Evolutionary conservation across 768 basidiomycete species (phyloP), one percentile per base, ranked within the genome.

Genomic region (Leccinum incarnatum): DNA sequence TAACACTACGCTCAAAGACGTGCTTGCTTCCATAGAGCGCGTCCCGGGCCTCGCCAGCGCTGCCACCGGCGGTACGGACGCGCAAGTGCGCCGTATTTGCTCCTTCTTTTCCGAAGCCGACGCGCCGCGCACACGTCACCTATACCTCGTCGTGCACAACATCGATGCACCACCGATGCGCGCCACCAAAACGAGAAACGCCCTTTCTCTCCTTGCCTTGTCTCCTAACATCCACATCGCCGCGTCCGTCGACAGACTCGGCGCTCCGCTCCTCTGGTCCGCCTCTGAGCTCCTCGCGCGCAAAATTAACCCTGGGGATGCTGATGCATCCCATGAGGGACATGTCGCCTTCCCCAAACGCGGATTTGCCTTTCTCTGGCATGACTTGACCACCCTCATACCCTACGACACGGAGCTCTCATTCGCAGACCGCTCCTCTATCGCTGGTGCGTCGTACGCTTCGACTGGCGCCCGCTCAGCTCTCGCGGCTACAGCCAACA

Each of bases 61-160:
- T 34, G 17, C 65, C 3, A 49, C 62, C 11, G 48, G 61, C 11
- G 69, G 79, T 0, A 72, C 82, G 15, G 91, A 93, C 56, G 80
- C 79, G 53, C 87, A 87, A 67, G 78, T 84, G 2, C 82, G 81
- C 54, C 79, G 85, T 21, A 82, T 94, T 61, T 81, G 84, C 65
- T 78, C 86, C 23, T 84, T 85, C 67, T 87, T 91, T 70, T 74
- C 82, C 68, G 69, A 81, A 0, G 62, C 37, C 34, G 56, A 64
- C 36, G 62, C 69, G 9, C 62, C 71, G 2, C 67, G 69, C 51
- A 57, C 70, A 17, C 71, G 70, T 49, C 82, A 81, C 49, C 77
- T 98, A 45, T 93, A 86, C 69, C 76, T 98, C 60, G 74, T 96
- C 67, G 76, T 97, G 23, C 94, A 98, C 78, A 95, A 91, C 74